Evolutionary conservation across 2,329 filamentous ascomycete genomes (phyloP), one percentile per base, ranked within the genome.

Genomic region (Blastomyces silverae): DNA sequence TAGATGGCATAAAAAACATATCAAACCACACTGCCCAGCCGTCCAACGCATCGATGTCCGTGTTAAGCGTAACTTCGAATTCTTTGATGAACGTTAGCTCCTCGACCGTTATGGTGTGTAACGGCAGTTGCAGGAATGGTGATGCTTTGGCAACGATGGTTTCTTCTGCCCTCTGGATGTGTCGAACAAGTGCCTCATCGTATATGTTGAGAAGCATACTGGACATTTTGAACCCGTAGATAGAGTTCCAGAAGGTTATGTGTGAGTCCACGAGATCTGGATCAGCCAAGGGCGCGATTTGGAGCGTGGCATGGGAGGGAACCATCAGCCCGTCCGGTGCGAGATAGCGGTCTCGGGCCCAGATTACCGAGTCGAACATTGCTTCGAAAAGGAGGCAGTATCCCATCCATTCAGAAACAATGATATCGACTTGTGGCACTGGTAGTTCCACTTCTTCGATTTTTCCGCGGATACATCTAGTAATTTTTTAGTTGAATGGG

Each of bases 361-460:
- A 93, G 61, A 97, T 83, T 28, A 97, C 91, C 60, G 91, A 95
- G 68, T 94, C 91, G 37, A 97, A 86, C 92, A 97, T 97, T 64
- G 92, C 91, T 78, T 97, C 92, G 76, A 95, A 97, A 6, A 97
- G 83, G 22, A 97, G 83, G 68, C 88, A 90, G 75, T 97, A 97
- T 39, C 92, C 92, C 92, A 97, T 97, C 92, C 92, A 97, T 77
- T 97, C 92, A 66, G 90, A 95, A 66, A 97, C 88, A 73, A 97
- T 96, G 72, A 97, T 89, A 78, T 97, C 93, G 57, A 97, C 92
- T 72, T 92, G 82, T 63, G 86, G 82, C 8, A 93, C 88, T 0
- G 90, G 92, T 28, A 92, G 83, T 64, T 79, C 82, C 64, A 96
- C 89, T 69, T 97, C 92, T 76, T 97, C 93, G 66, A 97, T 90